A percentile compares a stretch with the other conserved stretches of the same genome.
phyloP scores from a whole-genome alignment of 1,284 basidiomycete species.

The Apiotrichum siamense region DNA sequence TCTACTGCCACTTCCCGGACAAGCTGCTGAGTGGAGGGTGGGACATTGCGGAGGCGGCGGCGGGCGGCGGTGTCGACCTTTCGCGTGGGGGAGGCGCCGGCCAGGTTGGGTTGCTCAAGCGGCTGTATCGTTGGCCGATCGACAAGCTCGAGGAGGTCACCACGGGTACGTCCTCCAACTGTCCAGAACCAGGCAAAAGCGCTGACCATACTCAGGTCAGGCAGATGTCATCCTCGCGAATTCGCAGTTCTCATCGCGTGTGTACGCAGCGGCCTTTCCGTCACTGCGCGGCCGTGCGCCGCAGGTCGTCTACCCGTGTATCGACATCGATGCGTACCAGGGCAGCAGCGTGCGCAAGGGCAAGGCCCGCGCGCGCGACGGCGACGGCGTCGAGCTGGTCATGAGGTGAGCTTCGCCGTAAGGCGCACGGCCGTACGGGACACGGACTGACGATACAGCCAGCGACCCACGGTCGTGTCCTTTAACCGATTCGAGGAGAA shows the following conservation, averaged over 20 bases:
- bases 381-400: conserved; percentile 58
- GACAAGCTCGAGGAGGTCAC: conserved; percentile 85
- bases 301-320: conserved; percentile 83
- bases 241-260: conserved; percentile 76
- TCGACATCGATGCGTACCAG: conserved; percentile 69
- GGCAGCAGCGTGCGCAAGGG: conserved; percentile 22
- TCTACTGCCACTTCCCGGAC: conserved; percentile 98
- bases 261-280: conserved; percentile 71
- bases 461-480: conserved; percentile 72
- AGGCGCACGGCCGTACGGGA: too few species aligned
- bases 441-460: conserved; percentile 50
- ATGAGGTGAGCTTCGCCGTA: conserved; percentile 51
- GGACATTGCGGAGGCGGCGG: conserved; percentile 34
- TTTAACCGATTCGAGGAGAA: conserved; percentile 95
- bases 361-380: conserved; percentile 40
- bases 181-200: not conserved
- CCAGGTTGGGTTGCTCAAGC: conserved; percentile 55
- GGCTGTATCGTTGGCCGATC: conserved; percentile 78
- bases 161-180: conserved; percentile 66
- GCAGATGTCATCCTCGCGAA: conserved; percentile 89
- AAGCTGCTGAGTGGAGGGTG: conserved; percentile 61
- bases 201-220: conserved; percentile 53
- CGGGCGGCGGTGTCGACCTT: conserved; percentile 54
- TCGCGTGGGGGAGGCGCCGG: conserved; percentile 56
- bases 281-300: conserved; percentile 58